Percentiles rank a stretch among this genome's conserved stretches.
Conservation (phyloP, 1,139 yeast genomes). For the Yamadazyma oceani region DNA sequence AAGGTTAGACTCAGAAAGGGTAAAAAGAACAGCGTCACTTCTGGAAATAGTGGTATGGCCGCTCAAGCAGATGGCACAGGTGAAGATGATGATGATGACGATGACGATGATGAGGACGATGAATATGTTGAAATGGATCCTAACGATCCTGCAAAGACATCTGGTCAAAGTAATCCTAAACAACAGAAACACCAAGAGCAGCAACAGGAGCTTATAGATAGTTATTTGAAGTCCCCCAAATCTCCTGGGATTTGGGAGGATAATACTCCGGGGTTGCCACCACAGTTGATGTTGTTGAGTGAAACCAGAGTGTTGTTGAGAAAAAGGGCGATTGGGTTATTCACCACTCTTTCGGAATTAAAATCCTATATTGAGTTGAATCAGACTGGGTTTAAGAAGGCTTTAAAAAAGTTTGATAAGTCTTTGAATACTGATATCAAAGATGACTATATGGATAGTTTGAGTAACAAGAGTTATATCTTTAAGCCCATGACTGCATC, state of each 20-base stretch:
- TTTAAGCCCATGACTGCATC: constrained; percentile 42
- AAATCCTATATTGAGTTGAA: constrained; percentile 67
- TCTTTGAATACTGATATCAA: constrained; percentile 47
- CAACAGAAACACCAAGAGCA: neutral
- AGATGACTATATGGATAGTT: constrained; percentile 33
- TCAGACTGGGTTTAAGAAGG: constrained; percentile 66
- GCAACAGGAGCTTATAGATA: constrained; percentile 23
- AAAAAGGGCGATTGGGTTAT: constrained; percentile 55
- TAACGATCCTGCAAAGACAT: constrained; percentile 4
- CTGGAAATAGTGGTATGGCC: constrained; percentile 13
- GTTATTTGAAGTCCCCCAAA: constrained; percentile 40
- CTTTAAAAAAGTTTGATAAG: constrained; percentile 70
- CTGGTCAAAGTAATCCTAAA: constrained; percentile 27
- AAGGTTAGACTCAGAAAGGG: neutral
- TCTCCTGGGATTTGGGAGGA: constrained; percentile 36
- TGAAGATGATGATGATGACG: constrained; percentile 32
- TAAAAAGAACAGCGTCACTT: neutral
- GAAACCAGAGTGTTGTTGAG: constrained; percentile 53
- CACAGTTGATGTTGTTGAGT: constrained; percentile 40
- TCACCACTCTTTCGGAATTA: constrained; percentile 61
- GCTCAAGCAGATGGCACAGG: constrained; percentile 40
- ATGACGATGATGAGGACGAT: constrained; percentile 21
- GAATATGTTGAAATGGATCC: constrained; percentile 23
- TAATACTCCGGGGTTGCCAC: constrained; percentile 28
- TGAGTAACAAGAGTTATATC: constrained; percentile 34